Evolutionary conservation across 148 eudicot species (phyloP), one percentile per base, ranked within the genome.

Genomic region (Amaranthus cruentus): DNA sequence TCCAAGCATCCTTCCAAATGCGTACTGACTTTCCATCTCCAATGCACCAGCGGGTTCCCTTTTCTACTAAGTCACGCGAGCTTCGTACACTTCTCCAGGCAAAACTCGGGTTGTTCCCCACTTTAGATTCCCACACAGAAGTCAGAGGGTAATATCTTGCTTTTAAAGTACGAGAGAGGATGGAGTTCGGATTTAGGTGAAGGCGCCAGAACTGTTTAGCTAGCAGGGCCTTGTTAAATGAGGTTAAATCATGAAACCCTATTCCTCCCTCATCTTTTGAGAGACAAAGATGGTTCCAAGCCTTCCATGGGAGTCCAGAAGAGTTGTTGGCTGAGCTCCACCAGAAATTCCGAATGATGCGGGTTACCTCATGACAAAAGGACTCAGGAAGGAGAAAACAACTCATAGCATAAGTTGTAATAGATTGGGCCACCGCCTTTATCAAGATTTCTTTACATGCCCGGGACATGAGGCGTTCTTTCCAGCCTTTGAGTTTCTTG

Each of bases 151-250:
- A 18, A 18, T 18, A 18, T 18, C 48, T 43, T 0, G 49, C 61
- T 42, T 11, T 53, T 6, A 38, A 54, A 3, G 38, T 21, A 3
- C 14, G 6, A 56, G 13, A 6, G 0, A 69, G 7, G 0, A 69
- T 47, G 5, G 61, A 53, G 9, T 52, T 28, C 9, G 12, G 13
- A 0, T 42, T 9, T 7, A 2, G 9, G 18, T 38, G 46, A 7
- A 54, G 6, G 11, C 72, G 28, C 72, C 72, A 69, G 9, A 3
- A 15, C 11, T 69, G 60, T 9, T 69, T 69, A 1, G 72, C 60
- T 1, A 54, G 47, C 2, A 66, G 38, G 7, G 54, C 72, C 0
- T 42, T 11, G 18, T 69, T 69, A 47, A 69, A 69, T 7, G 38
- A 43, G 1, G 38, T 38, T 5, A 69, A 8, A 10, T 69, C 60